phyloP scores from a whole-genome alignment of 352 stramenopile genomes.

The Globisporangium polare region DNA sequence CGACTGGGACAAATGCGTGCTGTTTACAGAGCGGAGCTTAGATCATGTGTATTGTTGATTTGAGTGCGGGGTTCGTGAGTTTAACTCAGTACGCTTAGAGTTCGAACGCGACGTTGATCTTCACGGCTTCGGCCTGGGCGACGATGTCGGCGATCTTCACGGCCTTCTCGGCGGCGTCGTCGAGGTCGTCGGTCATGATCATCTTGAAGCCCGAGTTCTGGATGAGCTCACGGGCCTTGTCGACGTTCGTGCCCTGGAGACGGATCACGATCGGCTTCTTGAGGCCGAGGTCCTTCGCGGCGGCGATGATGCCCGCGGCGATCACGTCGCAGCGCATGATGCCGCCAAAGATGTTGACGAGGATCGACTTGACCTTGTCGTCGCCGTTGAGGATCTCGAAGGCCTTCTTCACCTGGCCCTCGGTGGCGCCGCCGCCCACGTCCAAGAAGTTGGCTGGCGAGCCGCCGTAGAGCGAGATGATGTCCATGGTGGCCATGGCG shows the following conservation, averaged over 20 bases:
- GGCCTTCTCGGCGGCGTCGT: constrained; percentile 94
- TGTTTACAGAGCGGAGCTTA: constrained; percentile 5
- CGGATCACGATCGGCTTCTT: constrained; percentile 98
- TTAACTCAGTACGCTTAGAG: constrained; percentile 30
- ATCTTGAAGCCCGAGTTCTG: constrained; percentile 92
- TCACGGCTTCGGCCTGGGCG: constrained; percentile 60
- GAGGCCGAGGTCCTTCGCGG: constrained; percentile 94
- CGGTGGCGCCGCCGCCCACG: constrained; percentile 94
- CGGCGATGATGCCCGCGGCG: constrained; percentile 94
- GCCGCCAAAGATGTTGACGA: constrained; percentile 99
- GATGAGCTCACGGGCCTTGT: constrained; percentile 93
- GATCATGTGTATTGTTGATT: constrained; percentile 15
- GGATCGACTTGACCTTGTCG: constrained; percentile 95
- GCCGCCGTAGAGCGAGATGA: constrained; percentile 98
- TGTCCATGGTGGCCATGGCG: constrained; percentile 99
- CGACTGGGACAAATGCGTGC: no score
- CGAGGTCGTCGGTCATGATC: constrained; percentile 93
- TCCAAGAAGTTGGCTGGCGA: constrained; percentile 99
- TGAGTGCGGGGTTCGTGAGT: constrained; percentile 14
- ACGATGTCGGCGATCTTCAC: constrained; percentile 90
- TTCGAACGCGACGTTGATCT: constrained; percentile 73
- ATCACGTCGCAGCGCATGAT: constrained; percentile 99
- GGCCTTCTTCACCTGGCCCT: constrained; percentile 88
- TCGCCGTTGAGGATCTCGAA: constrained; percentile 89
- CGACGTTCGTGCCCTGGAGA: constrained; percentile 97